Base-by-base conservation (phyloP, 331 rosid genomes). In the Cydonia oblonga region DNA sequence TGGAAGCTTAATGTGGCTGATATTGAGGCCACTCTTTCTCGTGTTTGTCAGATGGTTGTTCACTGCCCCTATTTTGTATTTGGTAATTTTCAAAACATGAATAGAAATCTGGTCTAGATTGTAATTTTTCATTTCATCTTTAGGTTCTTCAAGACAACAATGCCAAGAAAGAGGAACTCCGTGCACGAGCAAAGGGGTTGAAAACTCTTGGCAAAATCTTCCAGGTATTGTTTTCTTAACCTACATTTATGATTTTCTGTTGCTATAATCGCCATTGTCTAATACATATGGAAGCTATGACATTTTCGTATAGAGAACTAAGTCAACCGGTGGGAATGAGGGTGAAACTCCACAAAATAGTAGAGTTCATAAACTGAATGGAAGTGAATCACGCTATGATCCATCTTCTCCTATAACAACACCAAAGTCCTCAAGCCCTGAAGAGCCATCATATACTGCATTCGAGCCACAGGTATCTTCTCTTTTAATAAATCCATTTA, bases 1-100 rank as follows among this genome's bases (percentile, higher is more conserved):
- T 93, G 98, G 98, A 93, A 93, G 86, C 96, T 93, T 75, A 93
- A 93, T 59, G 98, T 93, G 42, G 96, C 98, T 19, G 98, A 93
- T 78, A 93, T 93, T 76, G 98, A 93, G 90, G 92, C 96, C 74
- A 93, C 98, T 44, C 90, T 93, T 73, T 93, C 98, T 62, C 97
- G 91, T 8, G 98, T 93, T 76, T 93, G 98, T 81, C 98, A 89
- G 81, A 90, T 86, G 96, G 97, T 93, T 77, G 87, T 38, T 77
- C 74, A 64, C 53, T 78, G 71, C 25, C 42, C 76, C 70, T n/a
- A 38, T 49, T 25, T 53, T 68, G 64, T 54, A 56, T 80, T 77
- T 25, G 49, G 60, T 56, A 30, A 7, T 76, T 64, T 59, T 33
- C 72, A 32, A 28, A 19, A 42, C 32, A 22, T 74, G 42, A 60